phyloP scores from a whole-genome alignment of 768 basidiomycete genomes.

The Collybia sordida region DNA sequence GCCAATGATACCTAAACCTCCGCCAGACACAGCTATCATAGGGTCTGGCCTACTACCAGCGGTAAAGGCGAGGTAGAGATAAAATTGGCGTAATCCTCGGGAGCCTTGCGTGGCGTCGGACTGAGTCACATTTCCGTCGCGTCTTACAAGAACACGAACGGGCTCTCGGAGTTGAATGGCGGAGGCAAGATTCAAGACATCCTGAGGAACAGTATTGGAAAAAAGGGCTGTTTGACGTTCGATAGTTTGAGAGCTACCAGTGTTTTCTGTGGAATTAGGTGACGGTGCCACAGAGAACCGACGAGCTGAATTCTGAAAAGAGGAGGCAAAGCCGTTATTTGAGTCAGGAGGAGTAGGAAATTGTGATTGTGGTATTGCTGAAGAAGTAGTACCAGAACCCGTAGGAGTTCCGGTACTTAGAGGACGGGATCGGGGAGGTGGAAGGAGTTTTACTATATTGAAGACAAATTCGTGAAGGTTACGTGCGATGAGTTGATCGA shows the following conservation, averaged over 20 bases:
- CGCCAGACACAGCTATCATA: conserved; percentile 38
- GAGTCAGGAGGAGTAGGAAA: conserved; percentile 50
- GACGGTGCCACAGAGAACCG: conserved; percentile 63
- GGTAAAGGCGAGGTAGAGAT: conserved; percentile 94
- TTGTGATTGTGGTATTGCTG: conserved; percentile 33
- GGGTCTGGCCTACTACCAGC: conserved; percentile 75
- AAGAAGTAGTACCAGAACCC: conserved; percentile 23
- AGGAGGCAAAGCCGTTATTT: conserved; percentile 31
- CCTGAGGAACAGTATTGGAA: conserved; percentile 97
- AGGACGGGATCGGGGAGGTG: conserved; percentile 78
- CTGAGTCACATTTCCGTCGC: conserved; percentile 81
- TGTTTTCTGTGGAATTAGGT: conserved; percentile 38
- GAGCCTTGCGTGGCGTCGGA: conserved; percentile 67
- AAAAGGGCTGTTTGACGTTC: conserved; percentile 94
- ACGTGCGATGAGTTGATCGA: conserved; percentile 96
- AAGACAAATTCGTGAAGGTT: conserved; percentile 96
- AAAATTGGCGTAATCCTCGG: conserved; percentile 90
- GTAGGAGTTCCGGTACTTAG: conserved; percentile 44
- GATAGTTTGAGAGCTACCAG: conserved; percentile 36
- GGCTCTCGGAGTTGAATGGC: conserved; percentile 94
- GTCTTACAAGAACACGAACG: conserved; percentile 93
- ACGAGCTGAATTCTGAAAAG: conserved; percentile 44
- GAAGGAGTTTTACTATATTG: conserved; percentile 88
- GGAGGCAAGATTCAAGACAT: conserved; percentile 93
- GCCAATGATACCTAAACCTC: conserved; percentile 87